Conservation (phyloP, 176 grass and related monocot genomes). For the Hsuehochloa calcarea region DNA sequence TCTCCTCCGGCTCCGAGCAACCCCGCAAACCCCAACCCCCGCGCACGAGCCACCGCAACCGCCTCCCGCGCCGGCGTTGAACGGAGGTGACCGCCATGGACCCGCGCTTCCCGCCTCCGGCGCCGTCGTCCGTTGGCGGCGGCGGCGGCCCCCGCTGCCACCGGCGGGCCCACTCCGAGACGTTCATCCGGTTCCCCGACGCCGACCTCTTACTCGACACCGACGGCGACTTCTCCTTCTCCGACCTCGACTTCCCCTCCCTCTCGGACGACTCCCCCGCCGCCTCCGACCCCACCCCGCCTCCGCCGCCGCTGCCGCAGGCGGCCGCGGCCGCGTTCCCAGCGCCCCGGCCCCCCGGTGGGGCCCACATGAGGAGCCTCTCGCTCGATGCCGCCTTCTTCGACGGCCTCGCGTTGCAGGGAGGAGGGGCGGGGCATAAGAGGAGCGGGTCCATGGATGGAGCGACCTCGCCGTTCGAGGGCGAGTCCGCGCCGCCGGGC, state of each 20-base stretch:
- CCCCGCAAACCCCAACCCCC: neutral
- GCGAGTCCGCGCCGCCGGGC: constrained; percentile 51
- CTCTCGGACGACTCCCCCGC: constrained; percentile 82
- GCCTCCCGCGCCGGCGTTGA: neutral
- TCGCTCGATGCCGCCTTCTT: constrained; percentile 94
- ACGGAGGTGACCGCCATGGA: constrained; percentile 39
- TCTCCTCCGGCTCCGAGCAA: constrained; percentile 8
- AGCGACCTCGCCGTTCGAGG: constrained; percentile 61
- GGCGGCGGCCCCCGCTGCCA: constrained; percentile 36
- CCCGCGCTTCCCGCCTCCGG: constrained; percentile 38
- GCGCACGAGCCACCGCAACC: neutral
- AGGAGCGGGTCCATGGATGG: constrained; percentile 89
- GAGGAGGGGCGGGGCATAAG: constrained; percentile 47
- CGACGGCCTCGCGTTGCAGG: constrained; percentile 68
- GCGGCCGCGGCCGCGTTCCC: neutral
- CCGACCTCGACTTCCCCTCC: constrained; percentile 89
- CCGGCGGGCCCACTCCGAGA: constrained; percentile 84
- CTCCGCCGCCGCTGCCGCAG: neutral
- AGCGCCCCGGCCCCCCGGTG: constrained; percentile 24
- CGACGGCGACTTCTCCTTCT: constrained; percentile 80
- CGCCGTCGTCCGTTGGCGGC: constrained; percentile 32
- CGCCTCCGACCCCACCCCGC: constrained; percentile 43
- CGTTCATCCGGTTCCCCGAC: constrained; percentile 84
- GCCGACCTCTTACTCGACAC: constrained; percentile 74
- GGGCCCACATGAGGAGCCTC: constrained; percentile 67